These are phyloP conservation scores for Russula earlei DNA, from an alignment of 768 basidiomycete species.

Conservation along the genomic window DNA sequence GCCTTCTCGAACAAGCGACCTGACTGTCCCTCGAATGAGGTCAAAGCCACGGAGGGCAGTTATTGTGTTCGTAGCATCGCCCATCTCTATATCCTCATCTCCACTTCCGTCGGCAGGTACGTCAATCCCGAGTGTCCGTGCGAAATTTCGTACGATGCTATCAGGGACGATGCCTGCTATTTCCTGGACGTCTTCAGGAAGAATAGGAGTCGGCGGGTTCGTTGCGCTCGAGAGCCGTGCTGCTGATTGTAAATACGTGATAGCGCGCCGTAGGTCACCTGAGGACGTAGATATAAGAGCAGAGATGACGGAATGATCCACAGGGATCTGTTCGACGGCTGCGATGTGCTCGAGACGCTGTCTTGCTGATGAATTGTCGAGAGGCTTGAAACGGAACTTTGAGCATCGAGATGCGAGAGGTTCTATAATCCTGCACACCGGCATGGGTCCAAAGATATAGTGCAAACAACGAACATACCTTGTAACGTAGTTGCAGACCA, in stretches of 20 bases:
- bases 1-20: conserved; percentile 71
- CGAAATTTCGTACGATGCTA: conserved; percentile 57
- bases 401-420: conserved; percentile 97
- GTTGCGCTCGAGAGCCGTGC: conserved; percentile 75
- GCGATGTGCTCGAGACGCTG: conserved; percentile 76
- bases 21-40: conserved; percentile 61
- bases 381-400: conserved; percentile 95
- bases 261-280: conserved; percentile 92
- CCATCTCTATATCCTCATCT: conserved; percentile 43
- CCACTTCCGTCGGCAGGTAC: conserved; percentile 28
- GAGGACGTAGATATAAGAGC: conserved; percentile 71
- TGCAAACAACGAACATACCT: conserved; percentile 42
- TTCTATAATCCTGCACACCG: conserved; percentile 75
- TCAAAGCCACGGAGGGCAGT: conserved; percentile 40
- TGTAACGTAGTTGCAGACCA: conserved; percentile 99
- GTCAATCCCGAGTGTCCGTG: conserved; percentile 64
- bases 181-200: conserved; percentile 78
- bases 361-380: conserved; percentile 70
- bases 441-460: neutral
- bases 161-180: conserved; percentile 94
- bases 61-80: conserved; percentile 17
- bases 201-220: conserved; percentile 63
- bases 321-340: conserved; percentile 53
- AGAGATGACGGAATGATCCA: conserved; percentile 51
- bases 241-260: conserved; percentile 96